Conservation (phyloP, 1,139 yeast species). For the Pichia sp. region DNA sequence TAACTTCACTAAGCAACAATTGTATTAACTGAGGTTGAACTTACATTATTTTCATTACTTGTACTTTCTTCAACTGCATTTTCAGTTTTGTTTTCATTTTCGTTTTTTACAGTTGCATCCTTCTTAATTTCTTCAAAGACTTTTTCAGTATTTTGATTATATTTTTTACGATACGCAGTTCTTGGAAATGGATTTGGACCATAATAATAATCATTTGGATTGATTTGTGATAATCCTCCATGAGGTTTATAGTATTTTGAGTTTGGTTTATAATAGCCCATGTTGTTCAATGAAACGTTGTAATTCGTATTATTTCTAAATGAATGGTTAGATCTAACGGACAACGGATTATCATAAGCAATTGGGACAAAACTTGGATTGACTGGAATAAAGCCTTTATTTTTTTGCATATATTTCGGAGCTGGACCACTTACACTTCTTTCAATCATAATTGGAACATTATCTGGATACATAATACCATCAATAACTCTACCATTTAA, state of each 20-base stretch:
- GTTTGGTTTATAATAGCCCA: background rate
- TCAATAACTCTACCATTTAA: background rate
- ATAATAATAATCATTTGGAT: constrained; percentile 3
- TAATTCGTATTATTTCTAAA: constrained; percentile 2
- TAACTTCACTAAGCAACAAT: background rate
- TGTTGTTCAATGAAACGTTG: background rate
- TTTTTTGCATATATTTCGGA: background rate
- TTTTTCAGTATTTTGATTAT: background rate
- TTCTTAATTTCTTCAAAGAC: background rate
- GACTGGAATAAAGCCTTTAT: background rate
- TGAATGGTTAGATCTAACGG: constrained; percentile 5
- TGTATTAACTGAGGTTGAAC: constrained; percentile 5
- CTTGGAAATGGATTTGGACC: constrained; percentile 16
- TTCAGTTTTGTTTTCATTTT: background rate
- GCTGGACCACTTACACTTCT: background rate
- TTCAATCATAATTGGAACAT: background rate
- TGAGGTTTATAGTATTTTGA: background rate
- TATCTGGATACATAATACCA: background rate
- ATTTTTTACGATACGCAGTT: background rate
- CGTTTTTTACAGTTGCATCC: background rate
- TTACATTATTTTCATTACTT: background rate
- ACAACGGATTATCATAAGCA: constrained; percentile 6
- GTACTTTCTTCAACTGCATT: background rate
- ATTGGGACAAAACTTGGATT: constrained; percentile 3
- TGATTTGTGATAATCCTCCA: background rate